Percentiles rank a stretch among this genome's conserved stretches.
Conservation (phyloP, 1,139 yeast genomes). For the Geotrichum bryndzae region DNA sequence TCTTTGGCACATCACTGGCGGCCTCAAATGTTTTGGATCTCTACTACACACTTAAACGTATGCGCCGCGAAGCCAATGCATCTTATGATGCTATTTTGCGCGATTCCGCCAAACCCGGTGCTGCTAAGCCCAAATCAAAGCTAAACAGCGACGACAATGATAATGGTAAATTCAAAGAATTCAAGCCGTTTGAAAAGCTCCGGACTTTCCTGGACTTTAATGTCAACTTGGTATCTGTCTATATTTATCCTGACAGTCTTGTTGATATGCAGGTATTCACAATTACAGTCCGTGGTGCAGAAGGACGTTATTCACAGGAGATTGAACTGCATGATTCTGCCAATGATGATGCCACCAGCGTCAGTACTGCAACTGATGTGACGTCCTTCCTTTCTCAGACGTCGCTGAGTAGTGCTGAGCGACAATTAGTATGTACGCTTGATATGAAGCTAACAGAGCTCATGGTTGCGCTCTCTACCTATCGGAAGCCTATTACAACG, state of each 20-base stretch:
- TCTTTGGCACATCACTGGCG: slow-evolving; percentile 74
- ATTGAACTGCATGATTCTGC: slow-evolving; percentile 39
- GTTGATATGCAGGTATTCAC: slow-evolving; percentile 69
- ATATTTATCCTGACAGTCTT: slow-evolving; percentile 71
- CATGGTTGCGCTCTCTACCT: slow-evolving; percentile 56
- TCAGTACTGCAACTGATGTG: slow-evolving; percentile 41
- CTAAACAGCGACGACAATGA: slow-evolving; percentile 2
- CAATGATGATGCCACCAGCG: slow-evolving; percentile 28
- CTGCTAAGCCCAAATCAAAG: slow-evolving; percentile 11
- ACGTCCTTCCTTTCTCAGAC: slow-evolving; percentile 38
- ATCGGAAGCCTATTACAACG: slow-evolving; percentile 37
- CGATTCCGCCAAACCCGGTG: slow-evolving; percentile 40
- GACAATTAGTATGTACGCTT: slow-evolving; percentile 25
- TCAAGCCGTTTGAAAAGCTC: slow-evolving; percentile 23
- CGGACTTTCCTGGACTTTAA: slow-evolving; percentile 59
- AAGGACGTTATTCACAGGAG: slow-evolving; percentile 56
- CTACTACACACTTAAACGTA: slow-evolving; percentile 60
- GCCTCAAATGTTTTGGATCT: slow-evolving; percentile 80
- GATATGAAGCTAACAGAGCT: slow-evolving; percentile 51
- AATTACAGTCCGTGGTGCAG: slow-evolving; percentile 52
- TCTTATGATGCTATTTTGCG: slow-evolving; percentile 69
- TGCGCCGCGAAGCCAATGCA: slow-evolving; percentile 63
- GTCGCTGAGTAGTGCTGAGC: slow-evolving; percentile 18
- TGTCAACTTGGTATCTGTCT: slow-evolving; percentile 51
- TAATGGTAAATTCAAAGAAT: background rate